Percentiles rank a stretch among this genome's conserved stretches.
Conservation (phyloP, 2,329 filamentous ascomycete genomes). For the Aureobasidium mangrovei region DNA sequence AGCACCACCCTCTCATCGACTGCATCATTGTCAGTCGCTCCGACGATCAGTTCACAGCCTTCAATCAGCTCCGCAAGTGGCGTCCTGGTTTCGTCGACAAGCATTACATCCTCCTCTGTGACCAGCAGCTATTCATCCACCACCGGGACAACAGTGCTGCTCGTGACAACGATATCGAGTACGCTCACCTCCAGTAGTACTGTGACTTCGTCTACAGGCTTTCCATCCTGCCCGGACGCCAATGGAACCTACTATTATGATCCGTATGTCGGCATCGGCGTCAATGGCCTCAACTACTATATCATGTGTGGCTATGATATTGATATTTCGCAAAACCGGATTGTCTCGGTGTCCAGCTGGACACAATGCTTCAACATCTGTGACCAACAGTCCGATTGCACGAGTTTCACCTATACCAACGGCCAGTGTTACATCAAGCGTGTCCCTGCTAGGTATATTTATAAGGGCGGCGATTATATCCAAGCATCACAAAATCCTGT, state of each 20-base stretch:
- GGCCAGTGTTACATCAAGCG: not conserved
- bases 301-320: slow-evolving; percentile 11
- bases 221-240: not conserved
- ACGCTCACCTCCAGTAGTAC: not conserved
- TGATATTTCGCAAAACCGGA: not conserved
- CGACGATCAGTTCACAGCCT: too few species aligned
- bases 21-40: too few species aligned
- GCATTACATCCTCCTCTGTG: too few species aligned
- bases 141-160: too few species aligned
- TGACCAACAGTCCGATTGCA: not conserved
- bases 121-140: too few species aligned
- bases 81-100: too few species aligned
- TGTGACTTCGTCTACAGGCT: not conserved
- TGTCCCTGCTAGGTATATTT: not conserved
- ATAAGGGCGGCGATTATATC: not conserved
- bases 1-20: too few species aligned
- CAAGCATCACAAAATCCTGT: slow-evolving; percentile 9
- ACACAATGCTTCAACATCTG: not conserved
- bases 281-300: slow-evolving; percentile 6
- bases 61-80: too few species aligned
- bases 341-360: not conserved
- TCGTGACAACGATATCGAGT: too few species aligned
- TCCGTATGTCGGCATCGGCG: not conserved
- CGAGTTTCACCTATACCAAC: not conserved
- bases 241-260: slow-evolving; percentile 11